A percentile compares a stretch with the other conserved stretches of the same genome.
phyloP scores from a whole-genome alignment of 2,329 filamentous ascomycete genomes.

The Calonectria multiphialidica region DNA sequence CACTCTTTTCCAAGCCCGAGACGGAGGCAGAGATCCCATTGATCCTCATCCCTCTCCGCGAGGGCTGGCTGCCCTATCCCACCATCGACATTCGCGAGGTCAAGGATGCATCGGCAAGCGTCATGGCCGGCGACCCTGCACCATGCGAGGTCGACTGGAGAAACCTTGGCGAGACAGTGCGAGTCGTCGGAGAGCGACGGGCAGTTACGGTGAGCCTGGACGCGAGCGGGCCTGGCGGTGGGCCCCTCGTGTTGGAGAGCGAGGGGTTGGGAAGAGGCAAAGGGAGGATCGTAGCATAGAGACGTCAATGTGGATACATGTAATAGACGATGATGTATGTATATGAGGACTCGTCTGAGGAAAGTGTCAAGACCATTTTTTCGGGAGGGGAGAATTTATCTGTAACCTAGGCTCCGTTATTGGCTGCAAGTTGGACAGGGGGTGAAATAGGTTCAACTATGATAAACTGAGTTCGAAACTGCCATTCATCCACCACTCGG shows the following conservation, averaged over 20 bases:
- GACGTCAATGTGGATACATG: background rate
- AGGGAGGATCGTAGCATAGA: constrained; percentile 53
- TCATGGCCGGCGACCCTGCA: constrained; percentile 35
- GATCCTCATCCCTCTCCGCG: constrained; percentile 82
- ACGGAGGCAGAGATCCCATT: constrained; percentile 73
- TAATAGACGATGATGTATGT: constrained; percentile 1
- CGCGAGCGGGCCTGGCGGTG: constrained; percentile 73
- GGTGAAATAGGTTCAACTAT: background rate
- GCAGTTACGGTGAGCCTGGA: constrained; percentile 81
- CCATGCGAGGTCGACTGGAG: constrained; percentile 83
- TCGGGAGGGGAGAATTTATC: background rate
- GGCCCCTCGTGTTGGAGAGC: constrained; percentile 75
- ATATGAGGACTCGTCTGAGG: background rate
- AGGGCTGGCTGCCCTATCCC: constrained; percentile 84
- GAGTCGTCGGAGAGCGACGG: constrained; percentile 78
- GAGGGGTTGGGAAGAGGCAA: constrained; percentile 53
- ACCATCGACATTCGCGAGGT: constrained; percentile 81
- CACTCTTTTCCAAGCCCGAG: constrained; percentile 59
- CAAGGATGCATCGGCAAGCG: constrained; percentile 42
- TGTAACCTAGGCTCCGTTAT: background rate
- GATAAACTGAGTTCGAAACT: background rate
- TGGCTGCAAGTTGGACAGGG: background rate
- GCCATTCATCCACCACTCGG: background rate
- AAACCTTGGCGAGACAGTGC: constrained; percentile 81
- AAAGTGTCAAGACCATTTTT: constrained; percentile 26